These are phyloP conservation scores for Blastobotrys elegans DNA, from an alignment of 1,139 yeast species.

Conservation along the genomic window DNA sequence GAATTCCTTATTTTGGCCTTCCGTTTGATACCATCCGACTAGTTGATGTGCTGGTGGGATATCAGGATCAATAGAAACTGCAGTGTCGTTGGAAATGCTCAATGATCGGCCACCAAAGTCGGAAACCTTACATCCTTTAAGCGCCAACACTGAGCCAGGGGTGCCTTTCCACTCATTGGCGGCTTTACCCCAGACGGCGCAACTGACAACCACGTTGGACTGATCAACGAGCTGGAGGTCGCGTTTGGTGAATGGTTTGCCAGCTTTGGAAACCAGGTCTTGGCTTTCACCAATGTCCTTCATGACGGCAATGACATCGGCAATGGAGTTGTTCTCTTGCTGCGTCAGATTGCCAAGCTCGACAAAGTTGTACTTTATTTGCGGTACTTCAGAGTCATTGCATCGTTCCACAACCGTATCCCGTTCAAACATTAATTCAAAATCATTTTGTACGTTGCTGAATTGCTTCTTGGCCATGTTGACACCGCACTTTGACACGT, in stretches of 20 bases:
- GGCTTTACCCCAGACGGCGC: conserved; percentile 87
- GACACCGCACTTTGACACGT: conserved; percentile 74
- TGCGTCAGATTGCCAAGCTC: conserved; percentile 62
- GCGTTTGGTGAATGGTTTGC: conserved; percentile 87
- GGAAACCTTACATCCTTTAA: conserved; percentile 84
- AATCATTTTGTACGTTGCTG: conserved; percentile 79
- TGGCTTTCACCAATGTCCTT: conserved; percentile 69
- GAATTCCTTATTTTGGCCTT: conserved; percentile 61
- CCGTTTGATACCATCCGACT: conserved; percentile 92
- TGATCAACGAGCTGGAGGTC: conserved; percentile 84
- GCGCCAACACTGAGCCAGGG: conserved; percentile 84
- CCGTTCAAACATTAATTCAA: conserved; percentile 77
- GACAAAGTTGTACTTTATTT: conserved; percentile 69
- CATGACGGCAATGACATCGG: conserved; percentile 81
- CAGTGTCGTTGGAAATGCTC: conserved; percentile 75
- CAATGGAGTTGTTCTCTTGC: conserved; percentile 61
- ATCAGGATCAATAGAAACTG: conserved; percentile 77
- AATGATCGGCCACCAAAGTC: conserved; percentile 87
- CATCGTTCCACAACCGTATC: conserved; percentile 75
- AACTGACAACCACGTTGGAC: conserved; percentile 64
- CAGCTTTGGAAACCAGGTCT: conserved; percentile 88
- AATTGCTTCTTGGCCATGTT: conserved; percentile 83
- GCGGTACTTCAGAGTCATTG: conserved; percentile 64
- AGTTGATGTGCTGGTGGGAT: conserved; percentile 79
- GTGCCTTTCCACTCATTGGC: conserved; percentile 69